These are phyloP conservation scores for Populus nigra DNA, from an alignment of 345 rosid genomes.

Conservation along the genomic window DNA sequence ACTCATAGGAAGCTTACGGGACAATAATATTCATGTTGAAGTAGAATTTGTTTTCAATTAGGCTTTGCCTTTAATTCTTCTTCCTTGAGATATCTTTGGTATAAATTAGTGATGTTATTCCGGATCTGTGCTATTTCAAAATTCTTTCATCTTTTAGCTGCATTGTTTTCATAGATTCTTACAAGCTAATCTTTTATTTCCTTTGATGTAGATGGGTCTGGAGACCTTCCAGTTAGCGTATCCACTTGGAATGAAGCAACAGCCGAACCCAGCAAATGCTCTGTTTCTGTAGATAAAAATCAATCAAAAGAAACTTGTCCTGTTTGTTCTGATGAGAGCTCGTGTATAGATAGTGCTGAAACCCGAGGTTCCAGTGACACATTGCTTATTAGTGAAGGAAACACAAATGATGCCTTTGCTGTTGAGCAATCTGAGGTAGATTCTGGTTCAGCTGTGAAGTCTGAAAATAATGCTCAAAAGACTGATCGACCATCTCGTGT, in stretches of 20 bases:
- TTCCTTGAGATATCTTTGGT: not conserved
- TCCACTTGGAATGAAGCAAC: conserved; percentile 35
- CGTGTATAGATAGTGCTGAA: conserved; percentile 22
- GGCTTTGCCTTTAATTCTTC: no score
- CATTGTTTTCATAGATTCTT: not conserved
- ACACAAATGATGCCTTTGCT: conserved; percentile 16
- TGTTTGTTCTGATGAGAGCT: conserved; percentile 20
- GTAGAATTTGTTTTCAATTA: no score
- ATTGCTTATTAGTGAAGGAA: conserved; percentile 25
- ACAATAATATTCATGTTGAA: no score
- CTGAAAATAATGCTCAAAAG: conserved; percentile 33
- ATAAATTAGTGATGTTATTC: not conserved
- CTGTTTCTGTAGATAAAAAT: conserved; percentile 27
- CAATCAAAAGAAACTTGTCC: conserved; percentile 24
- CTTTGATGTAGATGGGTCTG: conserved; percentile 46
- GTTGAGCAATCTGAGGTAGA: conserved; percentile 24
- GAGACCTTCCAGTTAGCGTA: conserved; percentile 26
- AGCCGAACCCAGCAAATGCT: conserved; percentile 6
- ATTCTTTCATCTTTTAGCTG: not conserved
- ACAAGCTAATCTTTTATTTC: not conserved
- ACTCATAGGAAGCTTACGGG: no score
- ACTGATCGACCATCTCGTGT: conserved; percentile 50
- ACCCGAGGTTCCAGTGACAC: conserved; percentile 18
- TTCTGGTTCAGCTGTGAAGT: conserved; percentile 25
- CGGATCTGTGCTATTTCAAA: not conserved